A percentile compares a stretch with the other conserved stretches of the same genome.
phyloP scores from a whole-genome alignment of 352 stramenopile species.

The Phytophthora agathidicida region DNA sequence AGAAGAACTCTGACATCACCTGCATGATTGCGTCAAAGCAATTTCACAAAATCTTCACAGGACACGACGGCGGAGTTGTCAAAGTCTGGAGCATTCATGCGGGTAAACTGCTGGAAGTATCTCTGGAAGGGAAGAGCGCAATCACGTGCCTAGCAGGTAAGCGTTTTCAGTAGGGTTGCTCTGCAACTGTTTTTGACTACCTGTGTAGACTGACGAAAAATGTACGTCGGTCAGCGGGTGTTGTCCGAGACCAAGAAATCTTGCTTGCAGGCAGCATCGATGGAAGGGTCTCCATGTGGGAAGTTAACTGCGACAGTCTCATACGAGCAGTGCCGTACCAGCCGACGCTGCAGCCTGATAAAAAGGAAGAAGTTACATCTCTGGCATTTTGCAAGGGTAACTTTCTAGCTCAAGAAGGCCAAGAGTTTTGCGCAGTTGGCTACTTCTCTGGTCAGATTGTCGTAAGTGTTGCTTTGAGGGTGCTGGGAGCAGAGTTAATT shows the following conservation, averaged over 20 bases:
- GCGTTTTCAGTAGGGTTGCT: slow-evolving; percentile 7
- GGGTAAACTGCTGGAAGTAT: slow-evolving; percentile 45
- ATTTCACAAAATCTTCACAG: slow-evolving; percentile 65
- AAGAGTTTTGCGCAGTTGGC: slow-evolving; percentile 67
- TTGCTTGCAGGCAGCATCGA: slow-evolving; percentile 56
- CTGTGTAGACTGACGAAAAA: slow-evolving; percentile 1
- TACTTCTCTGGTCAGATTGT: slow-evolving; percentile 56
- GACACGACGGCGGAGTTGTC: slow-evolving; percentile 56
- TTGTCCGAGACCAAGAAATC: slow-evolving; percentile 66
- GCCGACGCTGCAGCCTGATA: slow-evolving; percentile 26
- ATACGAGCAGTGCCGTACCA: slow-evolving; percentile 23
- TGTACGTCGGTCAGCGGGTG: slow-evolving; percentile 42
- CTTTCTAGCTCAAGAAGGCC: slow-evolving; percentile 43
- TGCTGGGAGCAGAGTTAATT: neutral
- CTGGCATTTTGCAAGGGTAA: slow-evolving; percentile 55
- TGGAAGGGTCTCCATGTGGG: slow-evolving; percentile 58
- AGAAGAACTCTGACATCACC: slow-evolving; percentile 68
- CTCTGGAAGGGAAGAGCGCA: slow-evolving; percentile 33
- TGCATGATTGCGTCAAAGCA: slow-evolving; percentile 55
- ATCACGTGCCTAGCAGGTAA: slow-evolving; percentile 62
- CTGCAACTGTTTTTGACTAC: neutral
- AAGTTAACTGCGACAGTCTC: slow-evolving; percentile 52
- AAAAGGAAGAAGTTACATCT: slow-evolving; percentile 56
- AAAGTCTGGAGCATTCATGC: slow-evolving; percentile 75
- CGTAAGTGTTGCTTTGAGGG: slow-evolving; percentile 24